Conservation (phyloP, 2,329 filamentous ascomycete species). For the Pestalotiopsis sp. region DNA sequence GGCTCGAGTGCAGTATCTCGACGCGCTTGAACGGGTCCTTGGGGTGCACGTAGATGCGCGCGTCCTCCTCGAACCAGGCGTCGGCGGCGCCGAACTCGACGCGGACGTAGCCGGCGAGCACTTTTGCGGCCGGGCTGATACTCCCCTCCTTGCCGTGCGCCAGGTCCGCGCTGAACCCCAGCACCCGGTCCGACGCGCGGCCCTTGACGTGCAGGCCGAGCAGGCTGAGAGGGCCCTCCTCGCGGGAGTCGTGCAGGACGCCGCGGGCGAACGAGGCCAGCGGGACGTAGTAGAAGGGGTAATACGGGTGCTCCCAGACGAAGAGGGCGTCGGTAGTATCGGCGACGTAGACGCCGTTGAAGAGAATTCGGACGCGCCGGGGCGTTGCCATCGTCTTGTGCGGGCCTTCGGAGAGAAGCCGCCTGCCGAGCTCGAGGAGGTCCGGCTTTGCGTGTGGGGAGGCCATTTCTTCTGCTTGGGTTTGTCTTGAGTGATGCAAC, state of each 20-base stretch:
- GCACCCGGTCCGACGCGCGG: constrained; percentile 21
- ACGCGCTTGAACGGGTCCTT: constrained; percentile 68
- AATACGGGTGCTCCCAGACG: constrained; percentile 37
- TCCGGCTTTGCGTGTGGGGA: constrained; percentile 14
- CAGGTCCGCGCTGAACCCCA: constrained; percentile 20
- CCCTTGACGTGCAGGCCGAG: constrained; percentile 18
- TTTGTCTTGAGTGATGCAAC: too few relatives aligned
- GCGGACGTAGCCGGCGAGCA: constrained; percentile 23
- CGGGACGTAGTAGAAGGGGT: constrained; percentile 35
- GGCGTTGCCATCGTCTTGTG: constrained; percentile 29
- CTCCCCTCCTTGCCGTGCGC: constrained; percentile 7
- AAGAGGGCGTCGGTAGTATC: constrained; percentile 33
- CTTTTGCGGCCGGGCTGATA: constrained; percentile 8
- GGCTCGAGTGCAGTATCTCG: constrained; percentile 57
- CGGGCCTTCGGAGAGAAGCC: constrained; percentile 27
- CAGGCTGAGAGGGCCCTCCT: constrained; percentile 18
- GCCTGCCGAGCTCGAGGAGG: constrained; percentile 24
- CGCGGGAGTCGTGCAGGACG: constrained; percentile 2
- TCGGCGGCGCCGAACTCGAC: constrained; percentile 26
- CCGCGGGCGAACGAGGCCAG: constrained; percentile 18
- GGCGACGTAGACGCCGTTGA: constrained; percentile 29
- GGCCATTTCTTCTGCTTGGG: constrained; percentile 15
- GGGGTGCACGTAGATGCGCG: constrained; percentile 60
- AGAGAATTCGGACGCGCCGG: constrained; percentile 31
- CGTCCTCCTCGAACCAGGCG: constrained; percentile 56